Conservation (phyloP, 1,284 basidiomycete genomes). For the Ganoderma multipileum region DNA sequence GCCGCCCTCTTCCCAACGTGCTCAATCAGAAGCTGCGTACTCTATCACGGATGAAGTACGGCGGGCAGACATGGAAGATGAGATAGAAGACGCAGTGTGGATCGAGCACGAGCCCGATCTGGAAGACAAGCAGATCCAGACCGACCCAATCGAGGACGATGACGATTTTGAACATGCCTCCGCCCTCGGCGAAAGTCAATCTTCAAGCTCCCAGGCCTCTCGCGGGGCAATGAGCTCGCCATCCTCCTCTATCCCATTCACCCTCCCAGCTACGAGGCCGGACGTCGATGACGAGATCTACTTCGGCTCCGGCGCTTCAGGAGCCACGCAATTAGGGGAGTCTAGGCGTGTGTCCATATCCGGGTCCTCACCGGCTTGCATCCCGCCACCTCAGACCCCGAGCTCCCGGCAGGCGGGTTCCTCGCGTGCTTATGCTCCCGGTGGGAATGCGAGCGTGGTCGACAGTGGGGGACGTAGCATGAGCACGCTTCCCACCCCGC, state of each 20-base stretch:
- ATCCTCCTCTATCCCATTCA: slow-evolving; percentile 5
- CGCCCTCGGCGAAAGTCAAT: slow-evolving; percentile 19
- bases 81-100: slow-evolving; percentile 8
- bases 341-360: slow-evolving; percentile 12
- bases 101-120: slow-evolving; percentile 7
- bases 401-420: slow-evolving; percentile 12
- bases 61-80: slow-evolving; percentile 22
- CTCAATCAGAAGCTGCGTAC: slow-evolving; percentile 26
- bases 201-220: slow-evolving; percentile 11
- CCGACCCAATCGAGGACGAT: slow-evolving; percentile 23
- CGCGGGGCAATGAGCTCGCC: slow-evolving; percentile 17
- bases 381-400: slow-evolving; percentile 26
- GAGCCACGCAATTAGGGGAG: slow-evolving; percentile 7
- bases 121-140: slow-evolving; percentile 26
- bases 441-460: slow-evolving; percentile 23
- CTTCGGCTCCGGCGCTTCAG: slow-evolving; percentile 16
- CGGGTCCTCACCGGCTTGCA: slow-evolving; percentile 18
- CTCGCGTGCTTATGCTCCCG: slow-evolving; percentile 16
- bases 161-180: neutral
- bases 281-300: slow-evolving; percentile 1
- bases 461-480: slow-evolving; percentile 1
- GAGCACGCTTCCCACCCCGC: slow-evolving; percentile 33
- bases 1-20: neutral
- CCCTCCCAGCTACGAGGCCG: neutral
- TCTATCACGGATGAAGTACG: slow-evolving; percentile 22